Evolutionary conservation across 805 yeast species (phyloP), one percentile per base, ranked within the genome.

Genomic region (Starmerella etchellsii): DNA sequence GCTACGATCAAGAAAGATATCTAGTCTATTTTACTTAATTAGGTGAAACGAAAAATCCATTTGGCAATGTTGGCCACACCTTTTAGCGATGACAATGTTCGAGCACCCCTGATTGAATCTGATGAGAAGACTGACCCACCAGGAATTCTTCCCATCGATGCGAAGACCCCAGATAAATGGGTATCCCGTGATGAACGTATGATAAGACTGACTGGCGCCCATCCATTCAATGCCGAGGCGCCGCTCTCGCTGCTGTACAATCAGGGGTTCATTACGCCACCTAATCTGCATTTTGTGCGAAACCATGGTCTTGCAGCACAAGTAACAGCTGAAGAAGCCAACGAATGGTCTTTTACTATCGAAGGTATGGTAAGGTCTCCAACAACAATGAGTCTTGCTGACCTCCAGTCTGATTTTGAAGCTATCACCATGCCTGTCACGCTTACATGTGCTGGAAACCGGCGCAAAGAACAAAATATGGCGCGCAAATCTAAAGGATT

Each of bases 381-480:
- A 1, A 53, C 43, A 34, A 44, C 38, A 10, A 33, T 61, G 15
- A 46, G 51, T 13, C 25, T 60, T 30, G 37, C 46, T 8, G 54
- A 56, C 2, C 49, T 61, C 27, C 56, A 56, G 30, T 28, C 40
- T 3, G 49, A 48, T 3, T 56, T 54, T 35, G 60, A 57, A 14
- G 54, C 51, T n/a, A 55, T 53, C 30, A 57, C 63, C 0, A 51
- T 48, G n/a, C 65, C 64, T 3, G 52, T 60, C 2, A 60, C 65
- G 1, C 36, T 60, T n/a, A 56, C 56, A 16, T 60, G 65, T 44
- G 65, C 65, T 3, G 65, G 64, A 11, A 60, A 60, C 37, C 52
- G 65, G 36, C 51, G 64, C 34, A 59, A 56, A 37, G 64, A 61
- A 38, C 64, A 60, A 42, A 60, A 60, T 36, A 44, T 58, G 51